phyloP scores from a whole-genome alignment of 805 yeast species.

The Citeromyces nyonsensis region DNA sequence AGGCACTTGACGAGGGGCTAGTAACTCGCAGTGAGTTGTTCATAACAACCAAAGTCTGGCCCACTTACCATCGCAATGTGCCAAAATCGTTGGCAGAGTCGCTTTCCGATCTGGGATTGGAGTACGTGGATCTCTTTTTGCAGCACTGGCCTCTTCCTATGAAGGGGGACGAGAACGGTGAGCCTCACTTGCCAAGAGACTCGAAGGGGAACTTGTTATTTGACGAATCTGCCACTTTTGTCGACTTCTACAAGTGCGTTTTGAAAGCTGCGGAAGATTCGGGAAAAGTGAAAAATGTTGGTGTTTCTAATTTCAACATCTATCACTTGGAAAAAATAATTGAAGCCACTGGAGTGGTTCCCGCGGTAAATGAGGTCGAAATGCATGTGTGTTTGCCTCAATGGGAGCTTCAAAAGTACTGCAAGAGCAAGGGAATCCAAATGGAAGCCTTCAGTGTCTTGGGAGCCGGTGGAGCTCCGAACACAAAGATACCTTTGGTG shows the following conservation, averaged over 20 bases:
- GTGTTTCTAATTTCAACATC: conserved; percentile 25
- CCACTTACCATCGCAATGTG: conserved; percentile 15
- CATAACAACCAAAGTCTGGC: conserved; percentile 10
- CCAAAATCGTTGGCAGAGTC: conserved; percentile 19
- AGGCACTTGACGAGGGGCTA: conserved; percentile 3
- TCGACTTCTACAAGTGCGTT: conserved; percentile 19
- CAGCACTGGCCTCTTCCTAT: conserved; percentile 29
- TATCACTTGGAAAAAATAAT: conserved; percentile 16
- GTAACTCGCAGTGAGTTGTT: conserved; percentile 5
- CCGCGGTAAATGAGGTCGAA: conserved; percentile 29
- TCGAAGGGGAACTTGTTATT: conserved; percentile 11
- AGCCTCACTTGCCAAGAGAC: conserved; percentile 4
- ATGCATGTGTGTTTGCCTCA: conserved; percentile 25
- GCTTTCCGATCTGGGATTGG: conserved; percentile 14
- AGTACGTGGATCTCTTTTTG: conserved; percentile 26
- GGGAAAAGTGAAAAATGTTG: conserved; percentile 23
- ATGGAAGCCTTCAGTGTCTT: conserved; percentile 26
- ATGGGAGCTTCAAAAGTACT: conserved; percentile 13
- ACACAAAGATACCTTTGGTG: conserved; percentile 24
- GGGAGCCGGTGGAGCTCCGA: conserved; percentile 35
- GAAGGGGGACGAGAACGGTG: conserved; percentile 10
- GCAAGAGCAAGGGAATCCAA: conserved; percentile 13
- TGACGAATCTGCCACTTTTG: conserved; percentile 16
- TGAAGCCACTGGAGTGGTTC: conserved; percentile 17
- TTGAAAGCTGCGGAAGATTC: conserved; percentile 16